Conservation (phyloP, 2,329 filamentous ascomycete species). For the Pyrenochaeta sp. region DNA sequence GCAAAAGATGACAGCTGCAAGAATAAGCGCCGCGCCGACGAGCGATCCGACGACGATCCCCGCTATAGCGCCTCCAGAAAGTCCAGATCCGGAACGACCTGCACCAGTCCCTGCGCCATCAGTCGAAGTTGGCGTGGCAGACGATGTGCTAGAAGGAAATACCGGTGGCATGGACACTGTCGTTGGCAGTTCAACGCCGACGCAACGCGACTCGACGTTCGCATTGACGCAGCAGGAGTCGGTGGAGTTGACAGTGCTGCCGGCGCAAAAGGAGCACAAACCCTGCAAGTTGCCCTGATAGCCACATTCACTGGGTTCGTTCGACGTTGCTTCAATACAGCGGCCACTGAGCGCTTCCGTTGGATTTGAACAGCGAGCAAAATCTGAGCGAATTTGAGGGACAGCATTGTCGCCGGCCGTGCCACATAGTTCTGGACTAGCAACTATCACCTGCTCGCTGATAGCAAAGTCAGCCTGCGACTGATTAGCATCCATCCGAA, state of each 20-base stretch:
- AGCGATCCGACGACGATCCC: slow-evolving; percentile 87
- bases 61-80: slow-evolving; percentile 89
- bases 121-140: slow-evolving; percentile 58
- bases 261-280: slow-evolving; percentile 85
- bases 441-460: slow-evolving; percentile 85
- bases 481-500: slow-evolving; percentile 40
- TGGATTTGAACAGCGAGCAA: slow-evolving; percentile 86
- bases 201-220: slow-evolving; percentile 76
- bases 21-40: slow-evolving; percentile 73
- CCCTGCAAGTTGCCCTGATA: slow-evolving; percentile 76
- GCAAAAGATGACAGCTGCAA: slow-evolving; percentile 66
- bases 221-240: slow-evolving; percentile 94
- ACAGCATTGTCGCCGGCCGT: slow-evolving; percentile 71
- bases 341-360: slow-evolving; percentile 76
- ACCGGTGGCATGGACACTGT: slow-evolving; percentile 68
- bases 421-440: slow-evolving; percentile 76
- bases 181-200: slow-evolving; percentile 78
- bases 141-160: slow-evolving; percentile 67
- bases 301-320: slow-evolving; percentile 89
- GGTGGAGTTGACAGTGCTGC: slow-evolving; percentile 87
- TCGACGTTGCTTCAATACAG: slow-evolving; percentile 79
- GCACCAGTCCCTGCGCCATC: slow-evolving; percentile 33
- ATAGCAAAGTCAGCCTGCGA: slow-evolving; percentile 79
- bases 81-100: slow-evolving; percentile 52
- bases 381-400: slow-evolving; percentile 86